A percentile compares a stretch with the other conserved stretches of the same genome.
Conservation (phyloP, 2,329 filamentous ascomycete genomes). For the Beauveria medogensis region DNA sequence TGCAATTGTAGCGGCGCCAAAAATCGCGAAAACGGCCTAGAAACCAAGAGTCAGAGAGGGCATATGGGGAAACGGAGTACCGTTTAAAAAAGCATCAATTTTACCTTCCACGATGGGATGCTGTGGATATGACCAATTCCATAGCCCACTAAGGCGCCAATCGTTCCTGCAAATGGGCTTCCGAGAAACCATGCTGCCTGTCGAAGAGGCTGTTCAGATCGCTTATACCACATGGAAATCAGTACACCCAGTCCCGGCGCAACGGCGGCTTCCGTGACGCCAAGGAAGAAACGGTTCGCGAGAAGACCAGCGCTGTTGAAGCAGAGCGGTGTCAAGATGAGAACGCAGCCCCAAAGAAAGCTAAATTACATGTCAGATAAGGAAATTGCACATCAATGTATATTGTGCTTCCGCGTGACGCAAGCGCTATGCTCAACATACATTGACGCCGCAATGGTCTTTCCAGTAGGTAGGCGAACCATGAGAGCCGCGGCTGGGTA, state of each 20-base stretch:
- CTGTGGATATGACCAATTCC: conserved; percentile 18
- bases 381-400: too few species aligned
- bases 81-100: too few species aligned
- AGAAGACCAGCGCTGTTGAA: conserved; percentile 19
- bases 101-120: conserved; percentile 11
- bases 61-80: too few species aligned
- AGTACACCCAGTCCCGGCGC: conserved; percentile 24
- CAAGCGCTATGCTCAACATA: conserved; percentile 1
- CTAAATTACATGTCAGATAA: conserved; percentile 1
- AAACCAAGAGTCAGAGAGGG: not conserved
- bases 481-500: conserved; percentile 21
- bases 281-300: conserved; percentile 26
- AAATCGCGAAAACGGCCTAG: conserved; percentile 11
- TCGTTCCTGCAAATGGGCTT: conserved; percentile 19
- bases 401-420: too few species aligned
- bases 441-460: conserved; percentile 20
- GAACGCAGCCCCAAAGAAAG: conserved; percentile 28
- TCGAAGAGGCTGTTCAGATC: conserved; percentile 20
- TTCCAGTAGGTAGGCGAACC: conserved; percentile 21
- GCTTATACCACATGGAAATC: conserved; percentile 28
- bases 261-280: conserved; percentile 24
- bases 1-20: conserved; percentile 4
- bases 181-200: conserved; percentile 23
- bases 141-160: conserved; percentile 20
- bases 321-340: conserved; percentile 33